These are phyloP conservation scores for Polyporus arcularius DNA, from an alignment of 768 basidiomycete genomes.

Conservation along the genomic window DNA sequence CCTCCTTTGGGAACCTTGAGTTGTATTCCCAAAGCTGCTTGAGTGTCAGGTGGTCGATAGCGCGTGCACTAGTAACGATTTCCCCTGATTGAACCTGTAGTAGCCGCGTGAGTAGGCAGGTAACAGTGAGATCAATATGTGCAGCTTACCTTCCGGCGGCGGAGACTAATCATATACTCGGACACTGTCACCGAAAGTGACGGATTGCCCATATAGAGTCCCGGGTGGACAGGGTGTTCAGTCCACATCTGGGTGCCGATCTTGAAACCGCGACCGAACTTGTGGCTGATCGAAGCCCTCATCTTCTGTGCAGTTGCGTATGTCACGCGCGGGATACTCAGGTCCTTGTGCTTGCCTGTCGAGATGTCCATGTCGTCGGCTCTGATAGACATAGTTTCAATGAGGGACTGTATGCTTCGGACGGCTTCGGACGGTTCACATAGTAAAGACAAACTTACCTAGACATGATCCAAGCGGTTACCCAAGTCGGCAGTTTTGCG, in stretches of 20 bases:
- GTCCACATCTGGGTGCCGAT: slow-evolving; percentile 19
- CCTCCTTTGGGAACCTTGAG: neutral
- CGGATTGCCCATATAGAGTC: slow-evolving; percentile 21
- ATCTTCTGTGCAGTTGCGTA: slow-evolving; percentile 22
- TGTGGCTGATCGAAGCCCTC: slow-evolving; percentile 26
- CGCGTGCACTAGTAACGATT: slow-evolving; percentile 23
- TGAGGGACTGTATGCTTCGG: too few relatives aligned
- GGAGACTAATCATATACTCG: slow-evolving; percentile 29
- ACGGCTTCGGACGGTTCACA: too few relatives aligned
- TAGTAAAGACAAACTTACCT: too few relatives aligned
- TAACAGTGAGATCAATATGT: neutral
- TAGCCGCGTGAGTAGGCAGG: too few relatives aligned
- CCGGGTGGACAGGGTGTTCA: slow-evolving; percentile 3
- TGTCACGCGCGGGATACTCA: too few relatives aligned
- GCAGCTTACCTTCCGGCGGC: slow-evolving; percentile 24
- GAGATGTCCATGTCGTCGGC: too few relatives aligned
- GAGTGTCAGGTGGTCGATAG: slow-evolving; percentile 24
- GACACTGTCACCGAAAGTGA: slow-evolving; percentile 22
- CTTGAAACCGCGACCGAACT: slow-evolving; percentile 17
- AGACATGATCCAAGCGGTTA: too few relatives aligned
- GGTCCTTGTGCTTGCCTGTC: too few relatives aligned
- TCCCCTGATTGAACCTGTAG: too few relatives aligned
- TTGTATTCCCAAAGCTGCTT: slow-evolving; percentile 21
- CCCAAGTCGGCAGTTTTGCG: too few relatives aligned
- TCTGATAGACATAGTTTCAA: too few relatives aligned